A percentile compares a stretch with the other conserved stretches of the same genome.
These are phyloP conservation scores for Sclerotinia subarctica DNA, from an alignment of 2,329 filamentous ascomycete species.

Conservation along the genomic window DNA sequence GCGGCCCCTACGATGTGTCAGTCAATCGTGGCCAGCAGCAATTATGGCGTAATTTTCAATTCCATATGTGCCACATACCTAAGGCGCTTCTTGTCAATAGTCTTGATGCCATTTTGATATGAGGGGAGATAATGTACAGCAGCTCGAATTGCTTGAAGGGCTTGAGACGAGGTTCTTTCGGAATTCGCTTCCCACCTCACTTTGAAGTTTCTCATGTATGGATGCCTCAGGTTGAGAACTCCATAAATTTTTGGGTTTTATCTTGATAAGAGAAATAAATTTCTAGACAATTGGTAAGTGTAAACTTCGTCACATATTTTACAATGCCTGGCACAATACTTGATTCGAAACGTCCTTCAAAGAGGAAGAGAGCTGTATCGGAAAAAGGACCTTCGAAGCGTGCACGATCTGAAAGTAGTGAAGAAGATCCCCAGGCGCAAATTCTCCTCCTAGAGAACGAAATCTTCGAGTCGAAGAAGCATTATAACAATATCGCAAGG, in stretches of 20 bases:
- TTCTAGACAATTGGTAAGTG: not conserved
- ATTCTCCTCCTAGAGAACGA: slow-evolving; percentile 75
- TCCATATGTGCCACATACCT: slow-evolving; percentile 62
- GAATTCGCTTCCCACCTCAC: slow-evolving; percentile 29
- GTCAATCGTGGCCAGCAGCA: slow-evolving; percentile 28
- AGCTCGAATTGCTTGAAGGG: slow-evolving; percentile 33
- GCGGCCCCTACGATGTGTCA: slow-evolving; percentile 64
- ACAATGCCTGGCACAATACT: slow-evolving; percentile 34
- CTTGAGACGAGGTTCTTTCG: slow-evolving; percentile 31
- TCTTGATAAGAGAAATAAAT: slow-evolving; percentile 20
- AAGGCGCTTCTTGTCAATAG: slow-evolving; percentile 84
- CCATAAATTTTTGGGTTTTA: slow-evolving; percentile 18
- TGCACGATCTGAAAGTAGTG: slow-evolving; percentile 44
- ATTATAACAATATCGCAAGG: slow-evolving; percentile 86
- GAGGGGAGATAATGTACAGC: slow-evolving; percentile 52
- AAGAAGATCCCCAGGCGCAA: slow-evolving; percentile 56
- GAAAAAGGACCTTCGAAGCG: slow-evolving; percentile 46
- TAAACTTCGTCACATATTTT: slow-evolving; percentile 7
- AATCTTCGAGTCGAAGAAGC: slow-evolving; percentile 79
- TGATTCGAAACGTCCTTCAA: slow-evolving; percentile 26
- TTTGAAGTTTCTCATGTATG: slow-evolving; percentile 13
- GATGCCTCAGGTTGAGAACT: not conserved
- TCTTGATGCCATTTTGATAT: slow-evolving; percentile 92
- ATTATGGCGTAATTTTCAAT: slow-evolving; percentile 24
- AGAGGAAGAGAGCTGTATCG: slow-evolving; percentile 52